These are phyloP conservation scores for Ceratocystis colombiana DNA, from an alignment of 2,329 filamentous ascomycete species.

Conservation along the genomic window DNA sequence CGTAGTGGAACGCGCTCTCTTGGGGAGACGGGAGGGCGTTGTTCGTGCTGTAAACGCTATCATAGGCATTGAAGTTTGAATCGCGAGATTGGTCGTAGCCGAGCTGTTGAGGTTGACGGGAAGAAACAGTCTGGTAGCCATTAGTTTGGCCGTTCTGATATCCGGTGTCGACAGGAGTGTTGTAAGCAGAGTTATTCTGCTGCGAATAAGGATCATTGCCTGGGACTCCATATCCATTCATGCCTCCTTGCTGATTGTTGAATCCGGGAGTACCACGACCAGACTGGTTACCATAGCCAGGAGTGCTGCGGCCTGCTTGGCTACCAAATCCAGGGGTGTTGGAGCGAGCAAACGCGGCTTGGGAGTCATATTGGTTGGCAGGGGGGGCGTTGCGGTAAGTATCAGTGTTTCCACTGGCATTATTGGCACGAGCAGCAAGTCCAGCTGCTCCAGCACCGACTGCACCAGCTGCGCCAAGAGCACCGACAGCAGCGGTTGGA, in stretches of 20 bases:
- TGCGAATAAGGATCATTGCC: slow-evolving; percentile 28
- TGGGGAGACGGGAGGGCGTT: slow-evolving; percentile 23
- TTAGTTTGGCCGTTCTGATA: slow-evolving; percentile 11
- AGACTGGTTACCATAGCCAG: slow-evolving; percentile 19
- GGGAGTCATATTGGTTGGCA: slow-evolving; percentile 14
- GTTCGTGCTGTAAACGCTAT: slow-evolving; percentile 11
- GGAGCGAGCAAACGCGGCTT: neutral
- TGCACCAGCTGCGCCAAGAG: slow-evolving; percentile 27
- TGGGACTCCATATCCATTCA: slow-evolving; percentile 24
- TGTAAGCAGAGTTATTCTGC: slow-evolving; percentile 17
- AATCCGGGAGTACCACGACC: slow-evolving; percentile 17
- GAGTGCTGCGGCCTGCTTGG: slow-evolving; percentile 15
- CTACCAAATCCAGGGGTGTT: slow-evolving; percentile 17
- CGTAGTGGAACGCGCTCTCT: slow-evolving; percentile 25
- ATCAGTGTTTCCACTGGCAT: slow-evolving; percentile 10
- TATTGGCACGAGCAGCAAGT: slow-evolving; percentile 22
- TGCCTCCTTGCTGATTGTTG: slow-evolving; percentile 16
- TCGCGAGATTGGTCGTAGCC: slow-evolving; percentile 19
- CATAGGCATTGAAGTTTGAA: slow-evolving; percentile 20
- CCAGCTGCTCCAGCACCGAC: slow-evolving; percentile 15
- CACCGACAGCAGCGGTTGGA: slow-evolving; percentile 28
- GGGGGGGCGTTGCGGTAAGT: slow-evolving; percentile 16
- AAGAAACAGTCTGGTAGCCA: slow-evolving; percentile 19
- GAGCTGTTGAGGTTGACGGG: slow-evolving; percentile 15
- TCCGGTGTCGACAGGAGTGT: slow-evolving; percentile 10